phyloP scores from a whole-genome alignment of 768 basidiomycete species.

The Jaapia argillacea region DNA sequence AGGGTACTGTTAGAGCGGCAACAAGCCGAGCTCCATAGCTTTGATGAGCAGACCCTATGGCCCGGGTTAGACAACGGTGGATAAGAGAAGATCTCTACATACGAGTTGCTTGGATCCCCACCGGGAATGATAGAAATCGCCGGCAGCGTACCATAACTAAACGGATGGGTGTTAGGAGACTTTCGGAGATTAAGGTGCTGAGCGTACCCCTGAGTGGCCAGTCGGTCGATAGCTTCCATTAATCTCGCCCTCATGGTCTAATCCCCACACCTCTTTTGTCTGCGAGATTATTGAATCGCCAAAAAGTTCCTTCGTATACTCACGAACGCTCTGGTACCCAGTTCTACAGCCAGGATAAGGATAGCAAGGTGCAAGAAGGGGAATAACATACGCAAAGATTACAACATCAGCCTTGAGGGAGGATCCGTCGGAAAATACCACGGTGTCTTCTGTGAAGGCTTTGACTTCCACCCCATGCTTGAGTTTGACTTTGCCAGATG shows the following conservation, averaged over 20 bases:
- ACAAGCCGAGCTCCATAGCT: neutral
- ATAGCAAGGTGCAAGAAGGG: neutral
- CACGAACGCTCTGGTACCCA: neutral
- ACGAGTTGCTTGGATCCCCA: neutral
- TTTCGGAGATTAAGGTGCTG: neutral
- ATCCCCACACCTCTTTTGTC: neutral
- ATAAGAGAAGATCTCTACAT: neutral
- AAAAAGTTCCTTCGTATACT: neutral
- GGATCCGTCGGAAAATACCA: slow-evolving; percentile 13
- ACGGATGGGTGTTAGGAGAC: neutral
- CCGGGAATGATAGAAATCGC: neutral
- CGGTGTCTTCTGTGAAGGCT: slow-evolving; percentile 16
- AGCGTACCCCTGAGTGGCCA: neutral
- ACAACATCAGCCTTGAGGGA: slow-evolving; percentile 16
- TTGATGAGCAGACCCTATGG: neutral
- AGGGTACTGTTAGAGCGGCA: too few species aligned
- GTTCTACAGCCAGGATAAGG: neutral
- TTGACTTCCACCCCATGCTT: slow-evolving; percentile 25
- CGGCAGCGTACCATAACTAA: neutral
- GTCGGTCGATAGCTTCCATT: neutral
- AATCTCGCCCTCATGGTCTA: neutral
- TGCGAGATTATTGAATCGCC: neutral
- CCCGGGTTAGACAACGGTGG: neutral
- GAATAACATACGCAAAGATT: slow-evolving; percentile 11
- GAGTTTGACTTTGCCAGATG: slow-evolving; percentile 40